These are phyloP conservation scores for Suhomyces yuchorum DNA, from an alignment of 1,139 yeast genomes.

Conservation along the genomic window DNA sequence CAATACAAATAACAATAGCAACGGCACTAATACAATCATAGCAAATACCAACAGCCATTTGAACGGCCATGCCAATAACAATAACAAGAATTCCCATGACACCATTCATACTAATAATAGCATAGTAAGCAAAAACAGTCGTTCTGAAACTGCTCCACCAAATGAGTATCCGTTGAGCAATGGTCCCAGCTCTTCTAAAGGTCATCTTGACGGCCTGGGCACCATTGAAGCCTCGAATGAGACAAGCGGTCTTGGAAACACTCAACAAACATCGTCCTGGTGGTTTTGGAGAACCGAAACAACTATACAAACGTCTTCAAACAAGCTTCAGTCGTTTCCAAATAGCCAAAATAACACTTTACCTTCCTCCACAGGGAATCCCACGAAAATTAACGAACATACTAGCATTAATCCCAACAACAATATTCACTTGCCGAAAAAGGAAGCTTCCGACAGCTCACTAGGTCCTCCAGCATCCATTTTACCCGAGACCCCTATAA, in stretches of 20 bases:
- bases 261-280: background rate
- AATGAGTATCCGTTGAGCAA: too few species aligned
- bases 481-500: background rate
- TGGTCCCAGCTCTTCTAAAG: background rate
- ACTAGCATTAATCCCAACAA: background rate
- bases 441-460: background rate
- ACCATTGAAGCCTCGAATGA: too few species aligned
- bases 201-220: too few species aligned
- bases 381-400: too few species aligned
- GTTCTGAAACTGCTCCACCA: background rate
- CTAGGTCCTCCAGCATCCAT: background rate
- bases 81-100: background rate
- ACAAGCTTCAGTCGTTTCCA: too few species aligned
- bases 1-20: background rate
- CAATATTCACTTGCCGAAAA: background rate
- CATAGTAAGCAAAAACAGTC: background rate
- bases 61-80: background rate
- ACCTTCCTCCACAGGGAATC: too few species aligned
- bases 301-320: background rate
- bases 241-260: too few species aligned
- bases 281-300: conserved; percentile 1
- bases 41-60: too few species aligned
- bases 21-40: too few species aligned
- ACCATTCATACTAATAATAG: background rate
- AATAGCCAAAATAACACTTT: too few species aligned